Base-by-base conservation (phyloP, 768 basidiomycete species). In the Chalciporus chontae region DNA sequence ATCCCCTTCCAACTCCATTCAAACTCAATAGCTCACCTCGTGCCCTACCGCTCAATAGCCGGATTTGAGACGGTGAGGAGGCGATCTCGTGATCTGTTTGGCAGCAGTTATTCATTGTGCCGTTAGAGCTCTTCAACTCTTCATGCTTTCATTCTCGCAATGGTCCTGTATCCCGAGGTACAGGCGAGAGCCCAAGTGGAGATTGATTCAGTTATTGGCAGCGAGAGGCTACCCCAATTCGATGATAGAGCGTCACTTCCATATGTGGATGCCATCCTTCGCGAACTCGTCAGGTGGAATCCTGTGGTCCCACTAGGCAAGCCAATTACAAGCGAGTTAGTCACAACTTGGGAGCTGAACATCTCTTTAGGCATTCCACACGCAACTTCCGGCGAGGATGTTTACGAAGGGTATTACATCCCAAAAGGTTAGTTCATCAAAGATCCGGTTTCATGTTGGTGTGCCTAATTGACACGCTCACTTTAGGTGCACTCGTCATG, bases 181-280 rank as follows among this genome's bases (percentile, higher is more conserved):
- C 67, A 68, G 34, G 48, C 49, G 0, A 51, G 46, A 31, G 64
- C 63, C 1, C 63, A 66, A 18, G 52, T 54, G 3, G 64, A 63
- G 36, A 57, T 69, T 10, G 69, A 69, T 40, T 47, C 50, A 10
- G 58, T 69, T 6, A 48, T 68, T 3, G 60, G 59, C 5, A 42
- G 3, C 11, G 51, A 40, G 5, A 54, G 56, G 19, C 46, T 71
- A 0, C 66, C 69, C 8, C 14, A 47, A n/a, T n/a, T 18, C 26
- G 51, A 58, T 5, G 66, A 69, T 42, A 50, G 57, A 38, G 40
- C 48, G 1, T 47, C 53, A 4, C 58, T 77, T 10, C 76, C 75
- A 0, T 77, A 77, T 44, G 62, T 75, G 13, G 64, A 62, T n/a
- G 74, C 74, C 3, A 65, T 75, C 32, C 62, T 71, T 5, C 71